These are phyloP conservation scores for Candida nemodendra DNA, from an alignment of 805 yeast species.

Conservation along the genomic window DNA sequence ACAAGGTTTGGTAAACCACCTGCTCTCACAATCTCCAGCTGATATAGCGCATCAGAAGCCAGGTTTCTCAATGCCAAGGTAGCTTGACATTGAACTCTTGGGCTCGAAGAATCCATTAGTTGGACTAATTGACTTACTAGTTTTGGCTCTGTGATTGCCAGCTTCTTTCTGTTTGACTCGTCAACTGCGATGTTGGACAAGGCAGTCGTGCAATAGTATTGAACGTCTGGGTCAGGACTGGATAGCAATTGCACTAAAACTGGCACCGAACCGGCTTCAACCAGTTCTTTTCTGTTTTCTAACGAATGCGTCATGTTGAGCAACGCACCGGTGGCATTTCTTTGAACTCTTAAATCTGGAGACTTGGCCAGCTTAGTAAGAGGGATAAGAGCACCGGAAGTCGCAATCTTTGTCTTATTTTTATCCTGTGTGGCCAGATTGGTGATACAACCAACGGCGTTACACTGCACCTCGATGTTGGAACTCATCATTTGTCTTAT, in stretches of 20 bases:
- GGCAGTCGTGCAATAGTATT: constrained; percentile 97
- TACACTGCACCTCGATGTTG: constrained; percentile 97
- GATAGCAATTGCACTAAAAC: constrained; percentile 85
- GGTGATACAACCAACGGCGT: constrained; percentile 98
- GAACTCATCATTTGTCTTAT: constrained; percentile 97
- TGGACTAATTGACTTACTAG: constrained; percentile 83
- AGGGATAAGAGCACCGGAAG: constrained; percentile 93
- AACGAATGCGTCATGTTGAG: constrained; percentile 97
- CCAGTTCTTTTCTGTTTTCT: constrained; percentile 94
- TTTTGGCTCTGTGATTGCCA: constrained; percentile 90
- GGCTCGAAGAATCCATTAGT: constrained; percentile 89
- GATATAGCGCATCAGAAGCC: constrained; percentile 95
- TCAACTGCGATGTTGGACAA: constrained; percentile 96
- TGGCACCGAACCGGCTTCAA: constrained; percentile 97
- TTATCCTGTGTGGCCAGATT: constrained; percentile 97
- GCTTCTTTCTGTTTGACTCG: constrained; percentile 81
- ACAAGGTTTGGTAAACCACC: constrained; percentile 94
- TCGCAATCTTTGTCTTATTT: constrained; percentile 92
- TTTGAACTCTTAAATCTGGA: constrained; percentile 91
- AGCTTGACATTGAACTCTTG: constrained; percentile 98
- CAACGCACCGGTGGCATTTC: constrained; percentile 98
- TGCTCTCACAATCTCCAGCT: constrained; percentile 90
- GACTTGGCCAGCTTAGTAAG: constrained; percentile 92
- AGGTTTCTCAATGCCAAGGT: constrained; percentile 92
- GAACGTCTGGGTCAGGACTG: constrained; percentile 92